A percentile compares a stretch with the other conserved stretches of the same genome.
phyloP scores from a whole-genome alignment of 805 yeast species.

The Starmerella apis region DNA sequence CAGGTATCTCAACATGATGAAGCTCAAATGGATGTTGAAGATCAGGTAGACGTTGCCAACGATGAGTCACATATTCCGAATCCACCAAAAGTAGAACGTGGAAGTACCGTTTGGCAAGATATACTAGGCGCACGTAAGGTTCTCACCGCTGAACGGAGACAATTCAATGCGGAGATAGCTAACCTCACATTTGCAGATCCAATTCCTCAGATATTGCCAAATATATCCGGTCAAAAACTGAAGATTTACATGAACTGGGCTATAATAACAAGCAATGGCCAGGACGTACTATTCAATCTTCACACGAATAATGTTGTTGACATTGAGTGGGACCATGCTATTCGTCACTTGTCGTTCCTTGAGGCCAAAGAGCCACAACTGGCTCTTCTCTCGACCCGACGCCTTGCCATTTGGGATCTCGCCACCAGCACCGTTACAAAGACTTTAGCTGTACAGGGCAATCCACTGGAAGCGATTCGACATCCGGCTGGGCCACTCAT shows the following conservation, averaged over 20 bases:
- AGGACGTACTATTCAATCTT: background rate
- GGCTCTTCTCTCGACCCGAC: background rate
- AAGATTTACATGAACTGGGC: background rate
- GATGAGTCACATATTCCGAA: background rate
- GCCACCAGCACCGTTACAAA: background rate
- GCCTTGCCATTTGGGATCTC: background rate
- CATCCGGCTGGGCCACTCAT: conserved; percentile 3
- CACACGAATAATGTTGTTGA: background rate
- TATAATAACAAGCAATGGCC: background rate
- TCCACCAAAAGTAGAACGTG: background rate
- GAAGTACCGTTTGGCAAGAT: background rate
- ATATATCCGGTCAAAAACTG: background rate
- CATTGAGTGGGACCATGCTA: background rate
- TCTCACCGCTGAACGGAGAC: background rate
- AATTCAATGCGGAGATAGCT: background rate
- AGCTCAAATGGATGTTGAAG: background rate
- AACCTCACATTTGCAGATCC: background rate
- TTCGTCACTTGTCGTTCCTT: background rate
- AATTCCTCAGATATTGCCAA: background rate
- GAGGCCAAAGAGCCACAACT: background rate
- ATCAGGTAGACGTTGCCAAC: background rate
- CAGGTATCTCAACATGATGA: too few relatives aligned
- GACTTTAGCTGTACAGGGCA: background rate
- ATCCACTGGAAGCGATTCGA: background rate
- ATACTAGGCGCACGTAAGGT: background rate